A percentile compares a stretch with the other conserved stretches of the same genome.
phyloP scores from a whole-genome alignment of 257 asterid genomes.

The Vinca minor region DNA sequence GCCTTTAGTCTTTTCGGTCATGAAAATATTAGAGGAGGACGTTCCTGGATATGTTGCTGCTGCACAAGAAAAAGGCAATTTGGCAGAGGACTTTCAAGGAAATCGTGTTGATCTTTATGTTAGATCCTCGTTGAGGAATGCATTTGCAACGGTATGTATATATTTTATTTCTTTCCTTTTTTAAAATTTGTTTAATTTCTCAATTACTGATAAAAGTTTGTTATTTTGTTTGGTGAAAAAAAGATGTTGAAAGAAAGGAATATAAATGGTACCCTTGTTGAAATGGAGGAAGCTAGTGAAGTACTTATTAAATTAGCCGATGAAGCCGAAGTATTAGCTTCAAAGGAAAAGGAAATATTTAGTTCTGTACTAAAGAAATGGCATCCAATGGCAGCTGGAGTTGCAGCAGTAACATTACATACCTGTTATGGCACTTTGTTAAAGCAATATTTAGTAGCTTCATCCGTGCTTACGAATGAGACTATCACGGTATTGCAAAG shows the following conservation, averaged over 20 bases:
- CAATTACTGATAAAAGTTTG: not conserved
- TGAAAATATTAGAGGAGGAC: constrained; percentile 74
- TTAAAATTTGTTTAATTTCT: too few relatives aligned
- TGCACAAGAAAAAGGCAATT: constrained; percentile 29
- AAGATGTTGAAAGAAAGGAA: constrained; percentile 54
- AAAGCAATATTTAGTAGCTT: constrained; percentile 45
- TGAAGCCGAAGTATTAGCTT: constrained; percentile 48
- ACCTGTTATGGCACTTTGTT: constrained; percentile 59
- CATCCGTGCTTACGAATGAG: constrained; percentile 41
- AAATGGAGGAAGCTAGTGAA: constrained; percentile 51
- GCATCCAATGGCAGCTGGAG: constrained; percentile 71
- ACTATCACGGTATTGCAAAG: constrained; percentile 46
- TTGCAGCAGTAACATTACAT: constrained; percentile 64
- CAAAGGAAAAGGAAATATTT: constrained; percentile 49
- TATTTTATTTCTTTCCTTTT: not conserved
- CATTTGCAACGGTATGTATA: constrained; percentile 60
- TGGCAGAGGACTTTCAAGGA: constrained; percentile 29
- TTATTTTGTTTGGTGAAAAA: constrained; percentile 5
- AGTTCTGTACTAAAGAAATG: constrained; percentile 65
- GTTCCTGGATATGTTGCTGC: constrained; percentile 43
- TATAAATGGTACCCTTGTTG: constrained; percentile 24
- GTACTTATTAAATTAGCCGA: constrained; percentile 47
- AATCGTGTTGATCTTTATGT: constrained; percentile 60
- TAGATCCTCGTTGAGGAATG: constrained; percentile 49
- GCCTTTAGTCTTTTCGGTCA: constrained; percentile 53